phyloP scores from a whole-genome alignment of 2,329 filamentous ascomycete genomes.

The Septoria petroselini region DNA sequence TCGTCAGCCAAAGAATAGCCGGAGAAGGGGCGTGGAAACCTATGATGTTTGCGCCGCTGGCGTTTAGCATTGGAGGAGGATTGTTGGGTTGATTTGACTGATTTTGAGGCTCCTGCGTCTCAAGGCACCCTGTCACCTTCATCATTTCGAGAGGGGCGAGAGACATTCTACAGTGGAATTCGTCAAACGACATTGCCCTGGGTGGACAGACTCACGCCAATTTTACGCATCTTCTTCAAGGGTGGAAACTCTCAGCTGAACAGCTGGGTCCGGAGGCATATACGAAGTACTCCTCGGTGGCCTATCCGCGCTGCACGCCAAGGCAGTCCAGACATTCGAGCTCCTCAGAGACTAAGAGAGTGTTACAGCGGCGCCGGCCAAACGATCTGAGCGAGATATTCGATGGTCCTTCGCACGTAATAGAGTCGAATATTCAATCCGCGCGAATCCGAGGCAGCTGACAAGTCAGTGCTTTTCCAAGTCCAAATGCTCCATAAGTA shows the following conservation, averaged over 20 bases:
- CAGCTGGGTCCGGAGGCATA: conserved; percentile 12
- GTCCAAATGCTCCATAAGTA: no score
- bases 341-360: conserved; percentile 5
- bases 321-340: conserved; percentile 1
- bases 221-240: conserved; percentile 26
- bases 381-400: conserved; percentile 9
- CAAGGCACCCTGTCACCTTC: no score
- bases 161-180: no score
- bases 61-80: no score
- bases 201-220: no score
- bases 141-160: no score
- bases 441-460: background rate
- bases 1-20: no score
- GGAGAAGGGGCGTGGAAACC: no score
- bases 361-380: conserved; percentile 1
- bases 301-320: conserved; percentile 1
- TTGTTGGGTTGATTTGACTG: no score
- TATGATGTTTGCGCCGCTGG: no score
- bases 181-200: no score
- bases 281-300: conserved; percentile 10
- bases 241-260: conserved; percentile 24
- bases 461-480: conserved; percentile 6
- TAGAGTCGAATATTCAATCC: conserved; percentile 11
- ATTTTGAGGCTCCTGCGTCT: no score
- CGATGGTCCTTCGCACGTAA: conserved; percentile 2